These are phyloP conservation scores for Talaromyces sp. DNA, from an alignment of 2,329 filamentous ascomycete genomes.

Conservation along the genomic window DNA sequence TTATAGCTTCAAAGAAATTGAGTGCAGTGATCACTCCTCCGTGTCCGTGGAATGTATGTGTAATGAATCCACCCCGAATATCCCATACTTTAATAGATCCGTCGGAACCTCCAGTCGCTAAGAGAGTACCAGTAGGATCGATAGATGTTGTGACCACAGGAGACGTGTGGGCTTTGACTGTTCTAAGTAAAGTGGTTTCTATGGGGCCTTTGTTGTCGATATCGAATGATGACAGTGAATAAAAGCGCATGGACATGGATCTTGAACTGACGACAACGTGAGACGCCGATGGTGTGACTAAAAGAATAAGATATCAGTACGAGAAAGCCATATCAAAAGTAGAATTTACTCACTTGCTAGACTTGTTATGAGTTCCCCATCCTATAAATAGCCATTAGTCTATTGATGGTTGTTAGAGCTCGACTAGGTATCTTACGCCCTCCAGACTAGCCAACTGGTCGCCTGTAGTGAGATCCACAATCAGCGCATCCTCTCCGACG, in stretches of 20 bases:
- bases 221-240: slow-evolving; percentile 62
- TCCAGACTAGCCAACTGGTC: slow-evolving; percentile 80
- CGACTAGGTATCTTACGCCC: slow-evolving; percentile 58
- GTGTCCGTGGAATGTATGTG: slow-evolving; percentile 91
- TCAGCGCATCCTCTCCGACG: slow-evolving; percentile 83
- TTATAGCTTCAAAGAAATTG: slow-evolving; percentile 75
- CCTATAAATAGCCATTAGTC: slow-evolving; percentile 45
- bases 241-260: slow-evolving; percentile 94
- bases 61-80: slow-evolving; percentile 81
- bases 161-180: slow-evolving; percentile 83
- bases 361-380: slow-evolving; percentile 56
- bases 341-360: slow-evolving; percentile 37
- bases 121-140: slow-evolving; percentile 80
- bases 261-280: slow-evolving; percentile 89
- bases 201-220: slow-evolving; percentile 54
- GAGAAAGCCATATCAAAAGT: not conserved
- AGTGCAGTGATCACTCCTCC: slow-evolving; percentile 88
- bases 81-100: slow-evolving; percentile 97
- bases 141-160: slow-evolving; percentile 84
- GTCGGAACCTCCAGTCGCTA: slow-evolving; percentile 91
- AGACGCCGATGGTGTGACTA: slow-evolving; percentile 82
- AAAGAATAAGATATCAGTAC: slow-evolving; percentile 18
- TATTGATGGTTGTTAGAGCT: slow-evolving; percentile 17
- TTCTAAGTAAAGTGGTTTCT: slow-evolving; percentile 67
- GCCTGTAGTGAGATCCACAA: slow-evolving; percentile 81